phyloP scores from a whole-genome alignment of 129 eudicot species.

The Artemisia annua region DNA sequence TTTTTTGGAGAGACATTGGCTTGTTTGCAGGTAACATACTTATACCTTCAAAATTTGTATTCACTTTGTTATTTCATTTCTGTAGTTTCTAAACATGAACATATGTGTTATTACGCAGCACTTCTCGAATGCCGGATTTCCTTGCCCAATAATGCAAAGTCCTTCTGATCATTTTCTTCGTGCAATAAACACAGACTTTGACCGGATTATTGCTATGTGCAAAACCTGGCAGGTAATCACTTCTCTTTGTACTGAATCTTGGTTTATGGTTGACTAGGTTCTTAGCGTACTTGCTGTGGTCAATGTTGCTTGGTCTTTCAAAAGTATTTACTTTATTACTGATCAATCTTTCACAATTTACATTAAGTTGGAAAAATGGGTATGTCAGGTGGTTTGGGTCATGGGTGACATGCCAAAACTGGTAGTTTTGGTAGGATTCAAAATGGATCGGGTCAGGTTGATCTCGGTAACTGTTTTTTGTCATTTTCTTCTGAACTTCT shows the following conservation, averaged over 20 bases:
- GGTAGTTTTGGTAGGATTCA: too few relatives aligned
- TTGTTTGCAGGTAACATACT: slow-evolving; percentile 77
- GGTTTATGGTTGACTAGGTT: not conserved
- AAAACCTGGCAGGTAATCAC: slow-evolving; percentile 82
- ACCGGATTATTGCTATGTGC: slow-evolving; percentile 89
- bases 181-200: slow-evolving; percentile 93
- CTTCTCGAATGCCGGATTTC: slow-evolving; percentile 97
- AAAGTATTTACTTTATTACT: not conserved
- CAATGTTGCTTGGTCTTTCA: not conserved
- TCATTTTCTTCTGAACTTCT: too few relatives aligned
- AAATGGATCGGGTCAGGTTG: too few relatives aligned
- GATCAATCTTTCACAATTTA: not conserved
- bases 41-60: not conserved
- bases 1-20: slow-evolving; percentile 96
- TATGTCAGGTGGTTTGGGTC: too few relatives aligned
- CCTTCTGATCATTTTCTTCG: slow-evolving; percentile 98
- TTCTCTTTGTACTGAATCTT: too few relatives aligned
- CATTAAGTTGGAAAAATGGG: too few relatives aligned
- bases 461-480: too few relatives aligned
- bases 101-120: slow-evolving; percentile 50
- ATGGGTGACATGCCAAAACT: too few relatives aligned
- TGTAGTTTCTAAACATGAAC: not conserved
- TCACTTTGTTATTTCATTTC: not conserved
- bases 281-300: not conserved
- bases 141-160: slow-evolving; percentile 99